A percentile compares a stretch with the other conserved stretches of the same genome.
These are phyloP conservation scores for Saprolegnia parasitica DNA, from an alignment of 352 stramenopile species.

Conservation along the genomic window DNA sequence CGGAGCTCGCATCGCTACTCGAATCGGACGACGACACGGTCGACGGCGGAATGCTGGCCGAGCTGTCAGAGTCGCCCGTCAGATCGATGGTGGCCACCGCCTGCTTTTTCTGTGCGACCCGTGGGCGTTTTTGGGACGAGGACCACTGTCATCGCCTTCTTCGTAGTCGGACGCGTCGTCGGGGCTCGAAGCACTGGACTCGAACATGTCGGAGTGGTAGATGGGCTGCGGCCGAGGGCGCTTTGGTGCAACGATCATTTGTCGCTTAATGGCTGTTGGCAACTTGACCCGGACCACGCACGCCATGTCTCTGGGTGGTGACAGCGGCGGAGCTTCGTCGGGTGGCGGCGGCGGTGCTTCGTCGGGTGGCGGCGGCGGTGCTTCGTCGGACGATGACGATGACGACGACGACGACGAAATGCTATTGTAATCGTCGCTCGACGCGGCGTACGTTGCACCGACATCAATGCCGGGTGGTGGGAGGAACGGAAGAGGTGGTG, in stretches of 20 bases:
- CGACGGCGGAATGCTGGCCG: neutral
- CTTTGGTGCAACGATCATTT: neutral
- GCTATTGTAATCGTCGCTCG: conserved; percentile 17
- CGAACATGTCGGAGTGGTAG: neutral
- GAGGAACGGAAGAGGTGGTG: neutral
- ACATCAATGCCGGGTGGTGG: conserved; percentile 11
- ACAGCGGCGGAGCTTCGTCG: neutral
- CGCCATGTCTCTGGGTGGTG: conserved; percentile 2
- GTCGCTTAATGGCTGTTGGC: neutral
- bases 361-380: neutral
- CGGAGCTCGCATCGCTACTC: neutral
- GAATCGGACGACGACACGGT: neutral
- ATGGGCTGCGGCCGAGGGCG: neutral
- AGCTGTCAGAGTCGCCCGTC: neutral
- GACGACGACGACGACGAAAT: conserved; percentile 16
- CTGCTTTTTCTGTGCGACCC: neutral
- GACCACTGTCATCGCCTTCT: neutral
- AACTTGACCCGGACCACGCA: conserved; percentile 8
- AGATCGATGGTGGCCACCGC: neutral
- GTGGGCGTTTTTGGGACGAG: neutral
- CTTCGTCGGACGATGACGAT: neutral
- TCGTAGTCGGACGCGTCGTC: neutral
- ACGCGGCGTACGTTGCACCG: neutral
- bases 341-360: neutral
- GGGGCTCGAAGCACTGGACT: neutral